Percentiles rank a stretch among this genome's conserved stretches.
Conservation (phyloP, 257 asterid genomes). For the Paraleonurus japonicus region DNA sequence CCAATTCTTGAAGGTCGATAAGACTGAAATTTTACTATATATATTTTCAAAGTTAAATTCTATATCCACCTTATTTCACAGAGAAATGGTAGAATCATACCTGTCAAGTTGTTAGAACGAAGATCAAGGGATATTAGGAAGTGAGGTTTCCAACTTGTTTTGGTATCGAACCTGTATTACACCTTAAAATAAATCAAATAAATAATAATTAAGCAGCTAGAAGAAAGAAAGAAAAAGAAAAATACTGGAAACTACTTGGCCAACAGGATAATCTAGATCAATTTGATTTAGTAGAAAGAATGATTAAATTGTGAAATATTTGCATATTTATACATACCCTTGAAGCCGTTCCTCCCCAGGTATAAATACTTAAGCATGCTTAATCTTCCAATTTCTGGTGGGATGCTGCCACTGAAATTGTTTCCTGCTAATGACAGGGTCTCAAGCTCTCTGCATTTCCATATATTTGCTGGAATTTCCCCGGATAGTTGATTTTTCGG, state of each 20-base stretch:
- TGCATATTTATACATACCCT: not conserved
- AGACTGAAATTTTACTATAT: no score
- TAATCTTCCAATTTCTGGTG: conserved; percentile 22
- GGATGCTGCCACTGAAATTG: conserved; percentile 35
- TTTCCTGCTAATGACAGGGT: conserved; percentile 30
- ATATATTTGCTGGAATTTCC: conserved; percentile 31
- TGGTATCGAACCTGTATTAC: conserved; percentile 23
- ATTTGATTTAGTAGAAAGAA: no score
- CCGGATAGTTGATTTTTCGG: conserved; percentile 15
- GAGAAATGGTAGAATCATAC: conserved; percentile 2
- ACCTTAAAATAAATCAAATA: not conserved
- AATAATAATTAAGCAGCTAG: not conserved
- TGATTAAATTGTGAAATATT: no score
- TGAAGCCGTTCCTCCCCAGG: not conserved
- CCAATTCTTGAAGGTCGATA: no score
- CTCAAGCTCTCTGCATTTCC: conserved; percentile 32
- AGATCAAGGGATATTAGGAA: not conserved
- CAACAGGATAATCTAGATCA: no score
- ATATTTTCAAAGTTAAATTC: no score
- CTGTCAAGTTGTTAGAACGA: conserved; percentile 22
- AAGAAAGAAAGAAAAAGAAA: not conserved
- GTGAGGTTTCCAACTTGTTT: conserved; percentile 28
- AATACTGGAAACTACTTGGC: no score
- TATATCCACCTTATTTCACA: no score
- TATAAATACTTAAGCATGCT: conserved; percentile 2